These are phyloP conservation scores for Ophiostoma australiae DNA, from an alignment of 2,329 filamentous ascomycete genomes.

Conservation along the genomic window DNA sequence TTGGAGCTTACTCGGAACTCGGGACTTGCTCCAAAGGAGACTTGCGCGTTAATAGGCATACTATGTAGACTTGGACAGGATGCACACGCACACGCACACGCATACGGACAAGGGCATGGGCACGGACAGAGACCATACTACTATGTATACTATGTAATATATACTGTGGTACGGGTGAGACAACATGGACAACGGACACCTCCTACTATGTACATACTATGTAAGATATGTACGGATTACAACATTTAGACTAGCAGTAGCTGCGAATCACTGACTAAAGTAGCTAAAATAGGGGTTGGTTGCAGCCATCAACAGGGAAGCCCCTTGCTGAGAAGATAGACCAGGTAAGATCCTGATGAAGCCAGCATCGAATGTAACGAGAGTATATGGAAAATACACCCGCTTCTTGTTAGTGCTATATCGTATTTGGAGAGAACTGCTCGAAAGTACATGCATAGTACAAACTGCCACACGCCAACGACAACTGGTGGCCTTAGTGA, in stretches of 20 bases:
- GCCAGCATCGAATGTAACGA: not conserved
- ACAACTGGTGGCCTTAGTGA: not conserved
- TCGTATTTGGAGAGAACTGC: not conserved
- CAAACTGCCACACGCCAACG: not conserved
- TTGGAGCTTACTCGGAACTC: not conserved
- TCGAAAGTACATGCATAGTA: not conserved
- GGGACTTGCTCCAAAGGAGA: not conserved
- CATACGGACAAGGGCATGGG: not conserved
- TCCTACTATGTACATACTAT: too few species aligned
- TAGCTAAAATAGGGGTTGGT: not conserved
- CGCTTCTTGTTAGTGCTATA: not conserved
- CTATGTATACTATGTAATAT: not conserved
- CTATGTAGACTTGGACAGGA: not conserved
- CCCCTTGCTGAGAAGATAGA: not conserved
- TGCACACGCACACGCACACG: not conserved
- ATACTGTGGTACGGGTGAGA: not conserved
- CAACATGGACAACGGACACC: not conserved
- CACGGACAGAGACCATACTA: too few species aligned
- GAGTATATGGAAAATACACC: not conserved
- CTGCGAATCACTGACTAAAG: not conserved
- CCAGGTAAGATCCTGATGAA: not conserved
- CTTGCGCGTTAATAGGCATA: not conserved
- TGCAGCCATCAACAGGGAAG: conserved; percentile 3
- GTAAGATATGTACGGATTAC: not conserved
- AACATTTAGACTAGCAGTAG: not conserved